Evolutionary conservation across 2,329 filamentous ascomycete species (phyloP).

Genomic region (Epichloe bromicola): DNA sequence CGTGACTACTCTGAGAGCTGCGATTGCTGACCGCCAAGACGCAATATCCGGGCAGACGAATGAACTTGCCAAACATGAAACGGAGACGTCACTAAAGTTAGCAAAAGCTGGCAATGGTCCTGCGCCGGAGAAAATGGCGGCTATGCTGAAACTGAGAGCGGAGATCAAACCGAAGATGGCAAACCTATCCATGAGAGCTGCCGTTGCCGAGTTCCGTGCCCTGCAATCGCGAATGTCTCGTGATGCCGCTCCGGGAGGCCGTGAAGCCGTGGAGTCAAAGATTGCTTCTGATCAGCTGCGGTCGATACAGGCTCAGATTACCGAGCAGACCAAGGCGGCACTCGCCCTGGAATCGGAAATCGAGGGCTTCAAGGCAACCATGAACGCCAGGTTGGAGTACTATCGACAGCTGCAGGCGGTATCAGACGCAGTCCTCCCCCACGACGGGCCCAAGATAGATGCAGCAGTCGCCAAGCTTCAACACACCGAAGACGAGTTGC

Average conservation of each 20-base stretch:
- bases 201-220: constrained; percentile 56
- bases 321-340: constrained; percentile 36
- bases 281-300: constrained; percentile 53
- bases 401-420: constrained; percentile 82
- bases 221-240: constrained; percentile 35
- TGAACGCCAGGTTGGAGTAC: constrained; percentile 80
- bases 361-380: constrained; percentile 60
- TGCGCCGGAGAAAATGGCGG: constrained; percentile 48
- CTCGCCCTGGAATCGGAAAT: constrained; percentile 52
- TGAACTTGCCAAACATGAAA: constrained; percentile 60
- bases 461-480: constrained; percentile 23
- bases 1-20: constrained; percentile 61
- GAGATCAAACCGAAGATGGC: constrained; percentile 34
- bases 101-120: constrained; percentile 56
- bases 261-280: constrained; percentile 53
- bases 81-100: constrained; percentile 43
- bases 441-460: constrained; percentile 50
- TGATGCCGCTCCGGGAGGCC: constrained; percentile 15
- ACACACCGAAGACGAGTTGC: constrained; percentile 27
- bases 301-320: constrained; percentile 40
- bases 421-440: constrained; percentile 74
- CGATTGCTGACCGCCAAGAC: constrained; percentile 66
- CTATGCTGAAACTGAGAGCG: constrained; percentile 35
- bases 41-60: constrained; percentile 69
- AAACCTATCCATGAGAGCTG: constrained; percentile 54